Percentiles rank a stretch among this genome's conserved stretches.
phyloP scores from a whole-genome alignment of 805 yeast genomes.

The Blastobotrys chiropterorum region DNA sequence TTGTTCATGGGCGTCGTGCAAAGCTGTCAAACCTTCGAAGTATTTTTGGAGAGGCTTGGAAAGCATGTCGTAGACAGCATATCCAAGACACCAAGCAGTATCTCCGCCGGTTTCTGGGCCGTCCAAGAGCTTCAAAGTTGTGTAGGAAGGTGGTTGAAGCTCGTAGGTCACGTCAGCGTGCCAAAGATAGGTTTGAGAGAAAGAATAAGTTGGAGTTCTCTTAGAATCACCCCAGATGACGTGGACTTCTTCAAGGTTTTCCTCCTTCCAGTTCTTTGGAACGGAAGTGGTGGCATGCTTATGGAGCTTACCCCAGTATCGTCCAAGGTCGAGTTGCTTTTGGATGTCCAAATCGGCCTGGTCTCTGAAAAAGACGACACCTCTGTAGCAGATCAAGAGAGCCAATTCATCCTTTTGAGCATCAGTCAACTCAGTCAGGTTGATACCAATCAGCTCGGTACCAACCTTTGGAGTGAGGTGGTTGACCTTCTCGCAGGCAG shows the following conservation, averaged over 20 bases:
- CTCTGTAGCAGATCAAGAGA: slow-evolving; percentile 40
- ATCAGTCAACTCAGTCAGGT: slow-evolving; percentile 36
- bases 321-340: slow-evolving; percentile 52
- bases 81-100: slow-evolving; percentile 53
- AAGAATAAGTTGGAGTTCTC: slow-evolving; percentile 24
- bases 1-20: slow-evolving; percentile 49
- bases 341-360: slow-evolving; percentile 56
- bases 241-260: slow-evolving; percentile 36
- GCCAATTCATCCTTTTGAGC: slow-evolving; percentile 45
- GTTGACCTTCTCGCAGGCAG: slow-evolving; percentile 24
- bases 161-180: slow-evolving; percentile 76
- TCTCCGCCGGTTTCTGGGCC: slow-evolving; percentile 47
- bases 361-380: slow-evolving; percentile 45
- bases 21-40: slow-evolving; percentile 52
- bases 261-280: slow-evolving; percentile 45
- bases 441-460: slow-evolving; percentile 49
- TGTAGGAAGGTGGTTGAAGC: slow-evolving; percentile 57
- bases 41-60: slow-evolving; percentile 46
- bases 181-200: slow-evolving; percentile 38
- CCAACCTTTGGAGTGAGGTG: slow-evolving; percentile 68
- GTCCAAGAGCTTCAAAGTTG: slow-evolving; percentile 31
- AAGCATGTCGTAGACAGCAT: slow-evolving; percentile 51
- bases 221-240: slow-evolving; percentile 26
- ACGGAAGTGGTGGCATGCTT: slow-evolving; percentile 39
- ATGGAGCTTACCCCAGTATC: slow-evolving; percentile 58